Evolutionary conservation across 768 basidiomycete genomes (phyloP), one percentile per base, ranked within the genome.

Genomic region (Punctularia strigosozonata): DNA sequence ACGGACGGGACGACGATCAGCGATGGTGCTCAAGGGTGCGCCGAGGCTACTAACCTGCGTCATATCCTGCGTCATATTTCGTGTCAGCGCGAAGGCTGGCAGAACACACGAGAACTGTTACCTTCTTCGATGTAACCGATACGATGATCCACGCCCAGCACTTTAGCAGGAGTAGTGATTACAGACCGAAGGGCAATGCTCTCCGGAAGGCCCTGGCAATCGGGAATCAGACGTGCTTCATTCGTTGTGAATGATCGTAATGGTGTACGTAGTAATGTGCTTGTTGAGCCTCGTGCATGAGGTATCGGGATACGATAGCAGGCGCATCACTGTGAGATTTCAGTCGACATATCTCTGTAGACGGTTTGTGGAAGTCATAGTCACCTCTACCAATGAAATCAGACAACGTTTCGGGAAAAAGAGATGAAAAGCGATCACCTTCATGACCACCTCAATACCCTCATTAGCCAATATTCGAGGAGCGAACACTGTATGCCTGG

Each of bases 241-340:
- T n/a, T n/a, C n/a, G n/a, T n/a, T n/a, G n/a, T n/a, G n/a, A n/a
- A n/a, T n/a, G n/a, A n/a, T n/a, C n/a, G n/a, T n/a, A n/a, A n/a
- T n/a, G n/a, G n/a, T n/a, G n/a, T n/a, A n/a, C n/a, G 46, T 77
- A 75, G 45, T 75, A 71, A 49, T 79, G 73, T 1, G 75, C 76
- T 50, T 77, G 75, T 43, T 77, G 75, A 0, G 83, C 82, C 55
- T 85, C 81, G 50, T 71, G 76, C 7, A 82, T 47, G 6, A 87
- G 68, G 48, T 76, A 75, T 3, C 83, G 69, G 25, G 75, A 76
- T 50, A 78, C 68, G 14, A 75, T 50, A 5, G 69, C 71, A 0
- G 73, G 68, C 46, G 77, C 72, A 44, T 77, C 73, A 6, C 64
- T 67, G 71, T 75, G 39, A 8, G 10, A 20, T 34, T 10, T 19